Evolutionary conservation across 2,329 filamentous ascomycete species (phyloP), one percentile per base, ranked within the genome.

Genomic region (Paraphoma sp.): DNA sequence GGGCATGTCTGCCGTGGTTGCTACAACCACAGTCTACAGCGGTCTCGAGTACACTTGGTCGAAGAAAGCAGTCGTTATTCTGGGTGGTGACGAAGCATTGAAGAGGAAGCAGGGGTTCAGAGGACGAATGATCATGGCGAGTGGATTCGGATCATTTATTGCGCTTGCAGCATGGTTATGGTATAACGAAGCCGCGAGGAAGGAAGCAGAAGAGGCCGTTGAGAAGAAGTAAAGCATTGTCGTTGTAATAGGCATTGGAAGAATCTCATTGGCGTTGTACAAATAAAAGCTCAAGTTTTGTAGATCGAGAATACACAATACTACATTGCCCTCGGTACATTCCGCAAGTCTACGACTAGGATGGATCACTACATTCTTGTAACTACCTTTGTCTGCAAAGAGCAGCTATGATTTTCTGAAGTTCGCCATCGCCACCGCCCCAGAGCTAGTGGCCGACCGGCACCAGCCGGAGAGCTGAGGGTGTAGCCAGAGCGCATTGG

Each of bases 21-120:
- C 93, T 0, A 86, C 84, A 0, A 99, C 95, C 4, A 99, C 95
- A 0, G 78, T 96, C 6, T 98, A 93, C 91, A 97, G 93, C 60
- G 95, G 95, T 7, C 83, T 93, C 12, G 97, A 93, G 76, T 99
- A 99, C 74, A 83, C 96, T 6, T 96, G 89, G 74, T 91, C 87
- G 64, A 97, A 95, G 75, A 90, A 96, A 68, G 94, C 93, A 0
- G 93, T 98, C 31, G 96, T 90, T 76, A 97, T 98, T 53, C 75
- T 98, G 42, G 81, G 81, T 0, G 70, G 75, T 16, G 74, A 83
- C 54, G 80, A 82, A 61, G 72, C 61, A 57, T 63, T 83, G 54
- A 83, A 82, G 66, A 75, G 69, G 46, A 82, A 78, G 63, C 81
- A 83, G 57, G 81, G 81, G 2, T 73, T 74, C n/a, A 69, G 77